phyloP scores from a whole-genome alignment of 257 asterid genomes.

The Solanum clarkiae region DNA sequence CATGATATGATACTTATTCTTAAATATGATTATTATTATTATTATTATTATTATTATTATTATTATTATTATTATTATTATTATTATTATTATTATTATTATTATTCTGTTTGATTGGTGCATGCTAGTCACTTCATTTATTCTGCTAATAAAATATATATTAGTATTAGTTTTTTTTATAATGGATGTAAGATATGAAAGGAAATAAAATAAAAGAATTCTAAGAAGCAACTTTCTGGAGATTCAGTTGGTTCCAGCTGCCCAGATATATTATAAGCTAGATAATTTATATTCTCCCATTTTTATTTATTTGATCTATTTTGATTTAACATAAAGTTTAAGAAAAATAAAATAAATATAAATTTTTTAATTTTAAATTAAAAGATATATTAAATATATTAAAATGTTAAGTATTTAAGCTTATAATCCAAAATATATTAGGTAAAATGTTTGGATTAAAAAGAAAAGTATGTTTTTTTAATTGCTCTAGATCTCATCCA shows the following conservation, averaged over 20 bases:
- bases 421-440: too few relatives aligned
- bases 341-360: too few relatives aligned
- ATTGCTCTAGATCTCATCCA: not conserved
- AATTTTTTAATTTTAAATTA: too few relatives aligned
- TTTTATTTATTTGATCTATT: not conserved
- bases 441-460: too few relatives aligned
- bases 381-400: too few relatives aligned
- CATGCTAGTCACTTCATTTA: not conserved
- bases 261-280: not conserved
- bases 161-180: not conserved
- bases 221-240: not conserved
- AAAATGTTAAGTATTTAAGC: too few relatives aligned
- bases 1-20: not conserved
- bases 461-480: not conserved
- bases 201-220: not conserved
- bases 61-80: not conserved
- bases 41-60: not conserved
- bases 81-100: not conserved
- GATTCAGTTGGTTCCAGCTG: slow-evolving; percentile 2
- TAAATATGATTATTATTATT: not conserved
- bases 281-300: not conserved
- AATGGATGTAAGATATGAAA: not conserved
- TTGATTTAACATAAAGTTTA: not conserved
- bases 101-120: not conserved
- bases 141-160: not conserved